Conservation (phyloP, 495 filamentous ascomycete genomes). For the Recurvomyces mirabilis region DNA sequence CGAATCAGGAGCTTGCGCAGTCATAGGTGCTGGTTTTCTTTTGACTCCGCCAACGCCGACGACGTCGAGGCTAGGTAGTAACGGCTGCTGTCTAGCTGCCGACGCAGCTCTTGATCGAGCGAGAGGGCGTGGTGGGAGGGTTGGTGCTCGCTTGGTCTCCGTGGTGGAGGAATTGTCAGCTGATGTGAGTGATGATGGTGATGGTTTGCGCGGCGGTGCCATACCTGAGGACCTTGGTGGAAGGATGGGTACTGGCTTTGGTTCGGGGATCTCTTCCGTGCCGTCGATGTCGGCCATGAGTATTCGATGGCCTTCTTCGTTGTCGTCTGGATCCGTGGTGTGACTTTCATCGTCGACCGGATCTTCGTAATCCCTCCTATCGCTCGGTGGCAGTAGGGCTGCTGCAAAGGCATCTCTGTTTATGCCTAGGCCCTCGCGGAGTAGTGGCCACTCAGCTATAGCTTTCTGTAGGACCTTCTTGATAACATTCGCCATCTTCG, state of each 20-base stretch:
- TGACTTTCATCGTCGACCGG: constrained; percentile 25
- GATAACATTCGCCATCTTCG: constrained; percentile 36
- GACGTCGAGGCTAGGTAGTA: neutral
- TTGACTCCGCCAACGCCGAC: constrained; percentile 1
- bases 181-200: too few species aligned
- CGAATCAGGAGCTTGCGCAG: neutral
- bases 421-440: constrained; percentile 26
- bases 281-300: constrained; percentile 27
- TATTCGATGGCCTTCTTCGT: constrained; percentile 20
- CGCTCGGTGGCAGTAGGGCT: constrained; percentile 25
- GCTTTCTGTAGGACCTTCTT: constrained; percentile 34
- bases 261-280: constrained; percentile 11
- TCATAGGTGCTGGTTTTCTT: constrained; percentile 28
- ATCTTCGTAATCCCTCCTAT: constrained; percentile 31
- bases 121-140: constrained; percentile 13
- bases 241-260: too few species aligned
- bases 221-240: too few species aligned
- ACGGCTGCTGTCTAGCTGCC: neutral
- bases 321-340: constrained; percentile 7
- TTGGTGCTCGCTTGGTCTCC: constrained; percentile 24
- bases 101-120: constrained; percentile 1
- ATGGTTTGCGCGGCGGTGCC: too few species aligned
- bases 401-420: constrained; percentile 15
- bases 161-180: too few species aligned
- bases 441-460: constrained; percentile 30